Conservation (phyloP, 148 eudicot genomes). For the Amaranthus hypochondriacus region DNA sequence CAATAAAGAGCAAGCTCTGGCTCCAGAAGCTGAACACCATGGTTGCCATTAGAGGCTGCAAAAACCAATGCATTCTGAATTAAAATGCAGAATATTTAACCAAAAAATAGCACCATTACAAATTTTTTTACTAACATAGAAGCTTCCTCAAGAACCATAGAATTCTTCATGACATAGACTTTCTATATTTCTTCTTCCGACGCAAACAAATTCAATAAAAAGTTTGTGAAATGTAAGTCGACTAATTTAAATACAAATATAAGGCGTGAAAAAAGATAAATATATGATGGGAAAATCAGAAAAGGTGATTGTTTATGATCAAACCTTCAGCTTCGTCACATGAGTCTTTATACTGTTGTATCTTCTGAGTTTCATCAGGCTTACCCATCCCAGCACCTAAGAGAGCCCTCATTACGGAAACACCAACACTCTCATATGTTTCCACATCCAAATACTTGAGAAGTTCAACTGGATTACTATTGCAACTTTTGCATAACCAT, state of each 20-base stretch:
- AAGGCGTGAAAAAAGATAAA: not conserved
- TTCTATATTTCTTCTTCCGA: conserved; percentile 1
- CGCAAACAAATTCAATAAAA: not conserved
- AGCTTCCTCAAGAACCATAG: not conserved
- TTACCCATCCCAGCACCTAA: conserved; percentile 58
- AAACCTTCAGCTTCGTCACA: conserved; percentile 52
- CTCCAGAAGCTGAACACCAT: conserved; percentile 49
- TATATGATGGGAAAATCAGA: not conserved
- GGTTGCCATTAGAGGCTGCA: conserved; percentile 18
- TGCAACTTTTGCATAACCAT: conserved; percentile 87
- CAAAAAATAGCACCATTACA: not conserved
- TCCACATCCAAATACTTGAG: conserved; percentile 96
- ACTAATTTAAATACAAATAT: not conserved
- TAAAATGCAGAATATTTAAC: not conserved
- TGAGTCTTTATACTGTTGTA: conserved; percentile 40
- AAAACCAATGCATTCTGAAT: not conserved
- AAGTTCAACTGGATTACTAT: conserved; percentile 65
- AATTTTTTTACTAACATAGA: not conserved
- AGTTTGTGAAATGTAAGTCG: not conserved
- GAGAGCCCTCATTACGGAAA: conserved; percentile 69
- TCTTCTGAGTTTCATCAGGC: conserved; percentile 50
- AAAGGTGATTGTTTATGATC: conserved; percentile 17
- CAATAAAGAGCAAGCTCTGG: conserved; percentile 91
- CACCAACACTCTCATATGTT: conserved; percentile 87
- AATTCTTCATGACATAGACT: not conserved